Conservation (phyloP, 2,329 filamentous ascomycete genomes). For the Epichloe uncinata region DNA sequence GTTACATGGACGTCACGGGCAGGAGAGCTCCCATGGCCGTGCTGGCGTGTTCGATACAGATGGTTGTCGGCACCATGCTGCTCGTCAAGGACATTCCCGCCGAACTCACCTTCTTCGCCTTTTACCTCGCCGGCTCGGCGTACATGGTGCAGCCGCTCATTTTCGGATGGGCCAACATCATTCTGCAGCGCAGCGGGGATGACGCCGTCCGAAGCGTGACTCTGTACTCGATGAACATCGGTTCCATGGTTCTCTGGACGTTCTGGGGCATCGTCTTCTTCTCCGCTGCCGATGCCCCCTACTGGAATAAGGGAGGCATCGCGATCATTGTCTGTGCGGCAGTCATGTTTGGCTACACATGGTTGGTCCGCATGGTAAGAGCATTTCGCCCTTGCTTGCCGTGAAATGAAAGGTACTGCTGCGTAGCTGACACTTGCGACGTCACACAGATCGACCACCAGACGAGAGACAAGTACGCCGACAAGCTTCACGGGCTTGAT, state of each 20-base stretch:
- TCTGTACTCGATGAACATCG: neutral
- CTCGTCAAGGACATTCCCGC: neutral
- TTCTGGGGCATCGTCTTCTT: neutral
- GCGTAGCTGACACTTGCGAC: neutral
- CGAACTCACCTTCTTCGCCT: neutral
- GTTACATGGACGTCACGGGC: neutral
- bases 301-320: neutral
- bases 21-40: neutral
- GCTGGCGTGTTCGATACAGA: neutral
- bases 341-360: neutral
- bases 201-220: neutral
- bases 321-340: neutral
- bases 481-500: neutral
- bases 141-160: neutral
- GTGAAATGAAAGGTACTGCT: neutral
- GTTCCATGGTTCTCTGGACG: neutral
- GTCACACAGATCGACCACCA: neutral
- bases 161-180: neutral
- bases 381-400: neutral
- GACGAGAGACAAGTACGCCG: neutral
- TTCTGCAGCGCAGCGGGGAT: neutral
- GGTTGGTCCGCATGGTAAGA: neutral
- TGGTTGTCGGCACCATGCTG: neutral
- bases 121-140: neutral
- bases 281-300: neutral